Evolutionary conservation across 2,329 filamentous ascomycete species (phyloP).

Genomic region (Fusarium pseudograminearum): DNA sequence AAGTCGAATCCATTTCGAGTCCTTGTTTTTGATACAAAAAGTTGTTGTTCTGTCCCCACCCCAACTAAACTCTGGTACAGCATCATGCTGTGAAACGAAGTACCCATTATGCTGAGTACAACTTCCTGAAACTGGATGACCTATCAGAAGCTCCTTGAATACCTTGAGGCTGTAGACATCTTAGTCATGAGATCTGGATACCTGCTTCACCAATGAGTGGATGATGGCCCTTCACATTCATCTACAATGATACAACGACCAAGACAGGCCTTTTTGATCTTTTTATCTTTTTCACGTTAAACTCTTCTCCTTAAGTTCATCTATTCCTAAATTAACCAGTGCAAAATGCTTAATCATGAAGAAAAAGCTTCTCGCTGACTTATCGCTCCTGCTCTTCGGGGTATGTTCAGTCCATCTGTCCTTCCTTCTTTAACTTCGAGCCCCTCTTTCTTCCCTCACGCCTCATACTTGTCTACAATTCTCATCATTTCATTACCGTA

Average conservation of each 20-base stretch:
- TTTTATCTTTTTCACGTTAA: neutral
- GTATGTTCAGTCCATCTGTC: neutral
- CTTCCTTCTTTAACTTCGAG: neutral
- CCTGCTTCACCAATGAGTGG: neutral
- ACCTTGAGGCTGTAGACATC: neutral
- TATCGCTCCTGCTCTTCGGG: neutral
- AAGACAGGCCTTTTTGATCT: neutral
- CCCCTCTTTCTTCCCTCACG: neutral
- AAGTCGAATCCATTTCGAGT: neutral
- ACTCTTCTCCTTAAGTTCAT: neutral
- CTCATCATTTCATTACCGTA: neutral
- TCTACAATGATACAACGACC: neutral
- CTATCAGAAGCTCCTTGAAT: neutral
- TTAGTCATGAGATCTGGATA: neutral
- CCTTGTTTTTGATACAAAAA: neutral
- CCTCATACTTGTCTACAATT: neutral
- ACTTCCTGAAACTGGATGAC: neutral
- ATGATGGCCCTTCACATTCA: no score
- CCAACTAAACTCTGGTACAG: neutral
- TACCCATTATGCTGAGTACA: neutral
- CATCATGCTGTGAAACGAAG: neutral
- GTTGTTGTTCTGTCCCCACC: neutral
- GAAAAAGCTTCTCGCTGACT: neutral
- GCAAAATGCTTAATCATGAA: neutral
- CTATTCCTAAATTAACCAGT: no score